Evolutionary conservation across 176 grass and related monocot genomes (phyloP).

Genomic region (Thalia dealbata): DNA sequence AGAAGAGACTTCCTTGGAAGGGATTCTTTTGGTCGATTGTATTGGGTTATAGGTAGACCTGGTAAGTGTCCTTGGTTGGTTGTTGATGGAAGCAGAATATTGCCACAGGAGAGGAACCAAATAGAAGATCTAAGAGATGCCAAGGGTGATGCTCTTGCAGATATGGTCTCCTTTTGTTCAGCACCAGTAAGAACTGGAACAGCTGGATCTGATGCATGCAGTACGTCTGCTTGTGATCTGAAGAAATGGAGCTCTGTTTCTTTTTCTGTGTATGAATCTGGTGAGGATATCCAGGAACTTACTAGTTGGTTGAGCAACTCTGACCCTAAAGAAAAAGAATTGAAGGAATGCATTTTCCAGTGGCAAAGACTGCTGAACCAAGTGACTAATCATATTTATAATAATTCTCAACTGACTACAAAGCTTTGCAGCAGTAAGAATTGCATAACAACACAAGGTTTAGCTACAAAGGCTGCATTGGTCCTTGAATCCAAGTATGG

Average conservation of each 20-base stretch:
- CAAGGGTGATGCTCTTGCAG: background rate
- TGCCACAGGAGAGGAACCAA: constrained; percentile 35
- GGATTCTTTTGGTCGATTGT: constrained; percentile 74
- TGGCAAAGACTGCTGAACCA: constrained; percentile 56
- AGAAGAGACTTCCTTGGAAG: constrained; percentile 89
- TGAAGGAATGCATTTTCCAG: constrained; percentile 73
- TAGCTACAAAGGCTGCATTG: constrained; percentile 53
- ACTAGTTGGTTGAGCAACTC: constrained; percentile 58
- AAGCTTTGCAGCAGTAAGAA: constrained; percentile 26
- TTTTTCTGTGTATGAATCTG: constrained; percentile 72
- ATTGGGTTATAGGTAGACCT: constrained; percentile 71
- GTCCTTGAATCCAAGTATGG: constrained; percentile 72
- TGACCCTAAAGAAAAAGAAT: constrained; percentile 77
- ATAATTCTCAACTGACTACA: constrained; percentile 21
- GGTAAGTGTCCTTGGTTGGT: constrained; percentile 69
- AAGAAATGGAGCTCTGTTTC: constrained; percentile 42
- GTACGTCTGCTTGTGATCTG: constrained; percentile 39
- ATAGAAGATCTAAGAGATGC: constrained; percentile 32
- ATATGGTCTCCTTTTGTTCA: constrained; percentile 4
- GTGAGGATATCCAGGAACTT: constrained; percentile 65
- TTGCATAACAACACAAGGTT: constrained; percentile 19
- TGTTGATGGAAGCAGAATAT: constrained; percentile 57
- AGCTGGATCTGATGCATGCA: constrained; percentile 28
- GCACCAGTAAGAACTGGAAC: background rate
- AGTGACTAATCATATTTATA: constrained; percentile 24